Conservation (phyloP, 2,329 filamentous ascomycete genomes). For the Diplocarpon mali region DNA sequence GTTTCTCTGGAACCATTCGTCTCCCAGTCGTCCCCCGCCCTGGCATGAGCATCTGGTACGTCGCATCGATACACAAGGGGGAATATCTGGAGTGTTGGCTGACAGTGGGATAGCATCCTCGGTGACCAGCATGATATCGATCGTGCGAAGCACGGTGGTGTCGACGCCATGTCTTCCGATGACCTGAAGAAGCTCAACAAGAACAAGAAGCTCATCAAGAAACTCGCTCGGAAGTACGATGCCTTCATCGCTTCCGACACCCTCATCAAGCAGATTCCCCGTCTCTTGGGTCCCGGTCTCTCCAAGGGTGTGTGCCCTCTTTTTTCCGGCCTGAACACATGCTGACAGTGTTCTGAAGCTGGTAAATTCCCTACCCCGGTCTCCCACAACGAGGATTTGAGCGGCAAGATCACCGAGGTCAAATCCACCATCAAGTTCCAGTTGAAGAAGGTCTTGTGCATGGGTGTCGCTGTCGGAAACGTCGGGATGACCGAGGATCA, state of each 20-base stretch:
- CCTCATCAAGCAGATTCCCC: constrained; percentile 99
- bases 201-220: constrained; percentile 99
- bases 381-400: constrained; percentile 91
- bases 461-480: constrained; percentile 98
- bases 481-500: constrained; percentile 95
- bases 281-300: constrained; percentile 97
- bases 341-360: constrained; percentile 43
- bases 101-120: constrained; percentile 50
- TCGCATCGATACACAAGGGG: constrained; percentile 13
- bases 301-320: constrained; percentile 63
- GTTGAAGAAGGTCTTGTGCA: constrained; percentile 99
- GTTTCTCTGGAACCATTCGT: constrained; percentile 99
- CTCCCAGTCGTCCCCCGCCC: constrained; percentile 85
- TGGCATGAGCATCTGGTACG: constrained; percentile 74
- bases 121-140: constrained; percentile 98
- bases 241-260: constrained; percentile 95
- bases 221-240: constrained; percentile 99
- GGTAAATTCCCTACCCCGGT: constrained; percentile 99
- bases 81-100: constrained; percentile 15
- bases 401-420: constrained; percentile 95
- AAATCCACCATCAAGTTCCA: constrained; percentile 99
- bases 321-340: background rate
- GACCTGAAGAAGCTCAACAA: constrained; percentile 99
- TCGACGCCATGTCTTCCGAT: constrained; percentile 96
- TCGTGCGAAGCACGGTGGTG: constrained; percentile 97